Evolutionary conservation across 129 eudicot species (phyloP), one percentile per base, ranked within the genome.

Genomic region (Artemisia tridentata): DNA sequence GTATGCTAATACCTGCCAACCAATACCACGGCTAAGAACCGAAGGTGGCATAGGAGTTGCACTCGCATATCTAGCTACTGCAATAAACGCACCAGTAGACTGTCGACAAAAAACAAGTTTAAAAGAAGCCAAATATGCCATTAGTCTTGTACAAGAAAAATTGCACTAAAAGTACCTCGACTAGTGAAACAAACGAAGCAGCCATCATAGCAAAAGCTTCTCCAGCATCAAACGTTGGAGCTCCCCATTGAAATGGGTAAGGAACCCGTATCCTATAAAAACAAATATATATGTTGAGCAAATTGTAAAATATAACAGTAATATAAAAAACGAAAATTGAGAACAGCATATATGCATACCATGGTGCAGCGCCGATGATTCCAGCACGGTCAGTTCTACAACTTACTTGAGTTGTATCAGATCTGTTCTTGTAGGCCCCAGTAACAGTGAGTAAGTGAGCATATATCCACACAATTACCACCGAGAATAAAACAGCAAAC

Each of bases 131-230:
- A 31, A 48, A 9, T 25, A 76, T 20, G 17, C 54, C 18, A 29
- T 19, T 54, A 51, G 61, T 25, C 43, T 17, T 34, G 6, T 29
- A 14, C 45, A 64, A 46, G 20, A 6, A 25, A 19, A 67, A 45
- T 45, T n/a, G 57, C 53, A 80, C 48, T 27, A 3, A 59, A 60
- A 77, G 52, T 60, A 91, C 99, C 97, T 93, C 99, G 12, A 93
- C 93, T 68, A 93, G 97, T 63, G 99, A 78, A 66, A 93, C 99
- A 79, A 93, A 87, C 6, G 99, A 80, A 72, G 97, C 89, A 17
- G 79, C 86, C 99, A 93, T 93, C 97, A 87, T 93, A 73, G 99
- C 99, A 80, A 93, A 93, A 72, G 92, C 87, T 90, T 93, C 99
- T 25, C 99, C 99, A 48, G 97, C 99, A 80, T 93, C 87, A 68